Conservation (phyloP, 164 flowering plant genomes). For the Cinnamomum chago region DNA sequence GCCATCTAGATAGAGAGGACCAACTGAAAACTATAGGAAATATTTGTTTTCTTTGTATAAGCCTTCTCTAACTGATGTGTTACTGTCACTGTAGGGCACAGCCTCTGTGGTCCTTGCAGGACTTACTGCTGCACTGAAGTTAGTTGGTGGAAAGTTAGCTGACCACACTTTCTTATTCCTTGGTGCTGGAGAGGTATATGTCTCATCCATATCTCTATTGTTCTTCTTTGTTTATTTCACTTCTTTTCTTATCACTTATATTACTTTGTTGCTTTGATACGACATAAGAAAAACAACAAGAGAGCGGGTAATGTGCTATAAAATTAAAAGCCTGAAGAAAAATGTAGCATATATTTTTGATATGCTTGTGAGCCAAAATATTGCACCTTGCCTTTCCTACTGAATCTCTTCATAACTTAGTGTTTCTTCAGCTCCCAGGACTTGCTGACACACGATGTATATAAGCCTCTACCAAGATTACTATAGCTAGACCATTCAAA, state of each 20-base stretch:
- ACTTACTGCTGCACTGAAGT: constrained; percentile 61
- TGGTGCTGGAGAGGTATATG: constrained; percentile 88
- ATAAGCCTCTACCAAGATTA: too few relatives aligned
- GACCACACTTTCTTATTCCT: constrained; percentile 89
- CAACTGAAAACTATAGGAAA: not conserved
- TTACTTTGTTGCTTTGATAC: not conserved
- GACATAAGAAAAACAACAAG: not conserved
- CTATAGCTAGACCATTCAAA: too few relatives aligned
- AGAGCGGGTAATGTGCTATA: not conserved
- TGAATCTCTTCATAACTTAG: too few relatives aligned
- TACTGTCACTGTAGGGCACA: constrained; percentile 57
- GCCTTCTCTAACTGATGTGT: constrained; percentile 4
- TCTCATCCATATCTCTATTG: not conserved
- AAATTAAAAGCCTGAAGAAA: not conserved
- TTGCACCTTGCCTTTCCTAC: too few relatives aligned
- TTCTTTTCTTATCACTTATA: not conserved
- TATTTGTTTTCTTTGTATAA: not conserved
- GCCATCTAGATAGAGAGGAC: not conserved
- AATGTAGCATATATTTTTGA: too few relatives aligned
- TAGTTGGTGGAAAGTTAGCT: constrained; percentile 54
- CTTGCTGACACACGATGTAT: too few relatives aligned
- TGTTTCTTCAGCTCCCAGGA: too few relatives aligned
- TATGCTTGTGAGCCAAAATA: too few relatives aligned
- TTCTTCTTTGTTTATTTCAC: not conserved
- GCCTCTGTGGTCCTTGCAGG: constrained; percentile 95